These are phyloP conservation scores for Botrytis paeoniae DNA, from an alignment of 2,329 filamentous ascomycete genomes.

Conservation along the genomic window DNA sequence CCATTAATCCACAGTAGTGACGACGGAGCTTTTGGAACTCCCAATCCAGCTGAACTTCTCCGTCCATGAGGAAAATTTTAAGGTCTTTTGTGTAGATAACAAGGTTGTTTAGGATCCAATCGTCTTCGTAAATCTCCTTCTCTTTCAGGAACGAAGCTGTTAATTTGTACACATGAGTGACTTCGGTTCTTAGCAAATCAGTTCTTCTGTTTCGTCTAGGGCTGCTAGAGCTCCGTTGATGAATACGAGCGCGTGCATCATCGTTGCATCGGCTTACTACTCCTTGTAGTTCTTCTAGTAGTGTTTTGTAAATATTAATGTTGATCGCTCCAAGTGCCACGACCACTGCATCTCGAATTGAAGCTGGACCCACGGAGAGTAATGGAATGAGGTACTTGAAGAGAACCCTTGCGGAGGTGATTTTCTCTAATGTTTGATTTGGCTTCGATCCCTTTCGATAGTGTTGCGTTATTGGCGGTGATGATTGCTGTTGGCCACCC, in stretches of 20 bases:
- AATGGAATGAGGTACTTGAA: conserved; percentile 92
- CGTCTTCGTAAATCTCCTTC: conserved; percentile 74
- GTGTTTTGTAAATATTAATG: conserved; percentile 83
- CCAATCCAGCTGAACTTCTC: conserved; percentile 91
- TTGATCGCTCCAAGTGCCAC: conserved; percentile 93
- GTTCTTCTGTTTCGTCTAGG: conserved; percentile 78
- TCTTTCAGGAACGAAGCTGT: conserved; percentile 86
- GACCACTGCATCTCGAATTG: conserved; percentile 86
- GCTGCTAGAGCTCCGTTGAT: conserved; percentile 81
- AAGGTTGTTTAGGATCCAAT: conserved; percentile 87
- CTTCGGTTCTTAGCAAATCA: conserved; percentile 85
- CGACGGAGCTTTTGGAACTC: conserved; percentile 88
- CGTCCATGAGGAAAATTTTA: conserved; percentile 90
- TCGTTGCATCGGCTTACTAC: conserved; percentile 84
- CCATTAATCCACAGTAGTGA: conserved; percentile 91
- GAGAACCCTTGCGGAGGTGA: conserved; percentile 81
- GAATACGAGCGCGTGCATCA: conserved; percentile 80
- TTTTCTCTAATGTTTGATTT: conserved; percentile 66
- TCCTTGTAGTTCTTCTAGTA: conserved; percentile 85
- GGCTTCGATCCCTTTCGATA: conserved; percentile 77
- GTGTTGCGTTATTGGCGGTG: conserved; percentile 64
- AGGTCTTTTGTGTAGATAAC: conserved; percentile 88
- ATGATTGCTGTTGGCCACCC: conserved; percentile 60
- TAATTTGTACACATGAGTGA: conserved; percentile 93
- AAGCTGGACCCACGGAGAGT: conserved; percentile 72